A percentile compares a stretch with the other conserved stretches of the same genome.
phyloP scores from a whole-genome alignment of 2,329 filamentous ascomycete genomes.

The Acrocalymma vagum region DNA sequence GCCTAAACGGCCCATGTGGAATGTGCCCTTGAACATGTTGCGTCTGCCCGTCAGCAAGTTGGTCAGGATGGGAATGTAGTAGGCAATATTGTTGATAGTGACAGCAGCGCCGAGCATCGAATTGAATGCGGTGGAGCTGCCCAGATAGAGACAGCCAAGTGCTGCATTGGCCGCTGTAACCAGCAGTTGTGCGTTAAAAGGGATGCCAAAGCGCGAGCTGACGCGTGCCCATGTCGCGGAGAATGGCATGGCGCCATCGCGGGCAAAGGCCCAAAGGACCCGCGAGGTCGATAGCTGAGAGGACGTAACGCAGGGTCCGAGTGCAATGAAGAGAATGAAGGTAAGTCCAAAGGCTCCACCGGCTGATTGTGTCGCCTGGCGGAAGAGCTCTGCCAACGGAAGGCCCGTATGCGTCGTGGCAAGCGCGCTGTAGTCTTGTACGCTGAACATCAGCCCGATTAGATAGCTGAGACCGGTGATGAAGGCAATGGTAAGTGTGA shows the following conservation, averaged over 20 bases:
- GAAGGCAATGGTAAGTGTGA: slow-evolving; percentile 61
- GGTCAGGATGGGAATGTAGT: slow-evolving; percentile 16
- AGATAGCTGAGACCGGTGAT: slow-evolving; percentile 60
- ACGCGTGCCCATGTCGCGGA: slow-evolving; percentile 4
- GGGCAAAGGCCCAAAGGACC: slow-evolving; percentile 55
- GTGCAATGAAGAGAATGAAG: slow-evolving; percentile 54
- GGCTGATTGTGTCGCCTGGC: slow-evolving; percentile 51
- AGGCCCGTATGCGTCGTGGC: slow-evolving; percentile 51
- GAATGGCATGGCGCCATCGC: slow-evolving; percentile 40
- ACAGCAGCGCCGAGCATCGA: slow-evolving; percentile 15
- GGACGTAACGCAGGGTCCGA: slow-evolving; percentile 53
- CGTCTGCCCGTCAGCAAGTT: slow-evolving; percentile 11
- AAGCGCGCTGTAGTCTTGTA: slow-evolving; percentile 57
- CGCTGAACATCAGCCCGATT: slow-evolving; percentile 61
- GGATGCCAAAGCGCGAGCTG: slow-evolving; percentile 9
- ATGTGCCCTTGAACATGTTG: slow-evolving; percentile 16
- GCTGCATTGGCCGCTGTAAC: slow-evolving; percentile 13
- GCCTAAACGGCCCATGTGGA: slow-evolving; percentile 14
- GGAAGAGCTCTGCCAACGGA: slow-evolving; percentile 57
- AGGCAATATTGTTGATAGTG: slow-evolving; percentile 17
- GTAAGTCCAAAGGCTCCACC: slow-evolving; percentile 54
- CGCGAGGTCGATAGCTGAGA: slow-evolving; percentile 46
- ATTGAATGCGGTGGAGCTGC: slow-evolving; percentile 16
- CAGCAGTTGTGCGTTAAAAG: slow-evolving; percentile 15
- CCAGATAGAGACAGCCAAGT: slow-evolving; percentile 14